phyloP scores from a whole-genome alignment of 2,329 filamentous ascomycete genomes.

The Calonectria montana region DNA sequence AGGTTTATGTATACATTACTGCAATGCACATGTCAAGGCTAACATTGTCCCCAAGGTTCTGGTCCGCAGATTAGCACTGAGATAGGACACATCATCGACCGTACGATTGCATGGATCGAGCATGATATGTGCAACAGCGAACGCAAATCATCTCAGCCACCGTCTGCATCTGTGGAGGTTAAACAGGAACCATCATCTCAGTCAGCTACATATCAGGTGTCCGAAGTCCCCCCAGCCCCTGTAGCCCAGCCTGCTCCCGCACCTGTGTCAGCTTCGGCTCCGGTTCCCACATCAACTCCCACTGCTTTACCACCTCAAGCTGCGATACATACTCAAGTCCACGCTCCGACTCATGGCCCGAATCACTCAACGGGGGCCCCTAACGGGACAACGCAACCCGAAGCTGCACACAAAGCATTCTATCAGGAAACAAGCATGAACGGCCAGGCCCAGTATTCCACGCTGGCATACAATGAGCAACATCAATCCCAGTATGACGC shows the following conservation, averaged over 20 bases:
- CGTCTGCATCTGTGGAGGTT: constrained; percentile 40
- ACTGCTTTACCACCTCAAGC: background rate
- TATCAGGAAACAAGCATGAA: constrained; percentile 44
- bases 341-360: background rate
- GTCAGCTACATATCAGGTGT: constrained; percentile 37
- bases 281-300: background rate
- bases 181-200: constrained; percentile 50
- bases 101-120: constrained; percentile 65
- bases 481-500: constrained; percentile 42
- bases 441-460: constrained; percentile 44
- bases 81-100: constrained; percentile 61
- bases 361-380: background rate
- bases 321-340: background rate
- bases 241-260: background rate
- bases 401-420: constrained; percentile 43
- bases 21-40: constrained; percentile 14
- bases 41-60: constrained; percentile 50
- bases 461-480: constrained; percentile 46
- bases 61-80: constrained; percentile 57
- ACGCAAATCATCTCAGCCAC: constrained; percentile 25
- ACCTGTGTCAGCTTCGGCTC: constrained; percentile 3
- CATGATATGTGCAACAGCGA: constrained; percentile 57
- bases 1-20: constrained; percentile 44
- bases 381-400: constrained; percentile 27
- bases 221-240: constrained; percentile 25